phyloP scores from a whole-genome alignment of 805 yeast genomes.

The Wickerhamomyces hampshirensis region DNA sequence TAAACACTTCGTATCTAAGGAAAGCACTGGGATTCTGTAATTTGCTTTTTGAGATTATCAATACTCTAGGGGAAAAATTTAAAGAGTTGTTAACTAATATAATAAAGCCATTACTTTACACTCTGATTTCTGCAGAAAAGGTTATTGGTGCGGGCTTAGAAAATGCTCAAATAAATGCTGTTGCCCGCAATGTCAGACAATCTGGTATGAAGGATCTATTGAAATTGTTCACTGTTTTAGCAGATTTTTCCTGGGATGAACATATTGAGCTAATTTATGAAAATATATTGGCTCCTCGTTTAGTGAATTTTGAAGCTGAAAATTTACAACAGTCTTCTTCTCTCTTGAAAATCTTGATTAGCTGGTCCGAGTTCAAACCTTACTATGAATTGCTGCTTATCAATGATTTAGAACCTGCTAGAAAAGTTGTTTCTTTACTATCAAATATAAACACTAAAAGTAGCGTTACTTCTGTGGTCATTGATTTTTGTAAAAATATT shows the following conservation, averaged over 20 bases:
- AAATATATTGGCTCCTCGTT: conserved; percentile 56
- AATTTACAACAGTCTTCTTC: conserved; percentile 84
- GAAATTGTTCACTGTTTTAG: conserved; percentile 49
- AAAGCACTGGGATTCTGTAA: conserved; percentile 62
- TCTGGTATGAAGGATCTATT: conserved; percentile 61
- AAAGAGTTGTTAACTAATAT: conserved; percentile 34
- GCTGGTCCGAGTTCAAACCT: conserved; percentile 47
- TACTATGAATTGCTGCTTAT: conserved; percentile 48
- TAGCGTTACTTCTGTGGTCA: conserved; percentile 49
- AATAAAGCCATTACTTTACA: conserved; percentile 32
- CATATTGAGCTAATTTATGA: conserved; percentile 47
- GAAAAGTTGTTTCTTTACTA: conserved; percentile 52
- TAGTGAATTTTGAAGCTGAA: conserved; percentile 63
- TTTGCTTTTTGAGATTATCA: conserved; percentile 50
- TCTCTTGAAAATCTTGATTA: conserved; percentile 56
- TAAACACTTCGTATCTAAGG: conserved; percentile 35
- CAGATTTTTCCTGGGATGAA: conserved; percentile 53
- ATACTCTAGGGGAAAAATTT: conserved; percentile 55
- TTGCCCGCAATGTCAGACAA: conserved; percentile 59
- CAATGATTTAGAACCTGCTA: conserved; percentile 51
- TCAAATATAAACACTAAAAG: conserved; percentile 58
- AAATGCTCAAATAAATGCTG: conserved; percentile 20
- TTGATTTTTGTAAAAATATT: conserved; percentile 49
- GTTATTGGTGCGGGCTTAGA: conserved; percentile 23
- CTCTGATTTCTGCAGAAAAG: conserved; percentile 50